Evolutionary conservation across 257 asterid genomes (phyloP).

Genomic region (Solanum tarapatanum): DNA sequence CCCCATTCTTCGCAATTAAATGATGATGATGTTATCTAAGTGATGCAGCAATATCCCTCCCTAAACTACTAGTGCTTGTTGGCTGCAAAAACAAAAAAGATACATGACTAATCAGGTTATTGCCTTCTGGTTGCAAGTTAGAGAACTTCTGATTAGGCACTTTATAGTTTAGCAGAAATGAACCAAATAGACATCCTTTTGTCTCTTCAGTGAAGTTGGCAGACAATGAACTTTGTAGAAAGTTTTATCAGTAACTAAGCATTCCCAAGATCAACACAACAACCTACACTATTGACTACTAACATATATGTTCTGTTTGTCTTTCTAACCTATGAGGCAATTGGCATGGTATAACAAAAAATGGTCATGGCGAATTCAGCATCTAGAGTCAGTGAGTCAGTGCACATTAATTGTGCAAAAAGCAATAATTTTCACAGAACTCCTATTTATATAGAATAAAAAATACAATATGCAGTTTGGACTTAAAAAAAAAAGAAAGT

Average conservation of each 20-base stretch:
- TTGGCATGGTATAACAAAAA: no score
- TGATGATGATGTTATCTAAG: slow-evolving; percentile 20
- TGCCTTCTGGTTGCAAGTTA: neutral
- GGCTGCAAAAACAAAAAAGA: slow-evolving; percentile 24
- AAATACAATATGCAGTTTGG: neutral
- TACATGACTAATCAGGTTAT: neutral
- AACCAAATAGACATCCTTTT: neutral
- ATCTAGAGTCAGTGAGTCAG: neutral
- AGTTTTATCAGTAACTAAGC: neutral
- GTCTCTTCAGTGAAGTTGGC: neutral
- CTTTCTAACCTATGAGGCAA: no score
- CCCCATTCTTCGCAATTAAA: slow-evolving; percentile 21
- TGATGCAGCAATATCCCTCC: slow-evolving; percentile 23
- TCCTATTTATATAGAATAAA: neutral
- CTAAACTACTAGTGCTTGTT: slow-evolving; percentile 10
- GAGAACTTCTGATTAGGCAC: neutral
- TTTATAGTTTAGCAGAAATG: neutral
- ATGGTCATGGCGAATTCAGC: neutral
- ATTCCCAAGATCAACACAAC: neutral
- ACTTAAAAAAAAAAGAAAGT: neutral
- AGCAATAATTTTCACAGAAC: neutral
- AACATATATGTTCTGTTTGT: neutral
- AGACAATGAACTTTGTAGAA: neutral
- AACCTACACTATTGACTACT: neutral
- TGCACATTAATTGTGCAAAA: neutral